These are phyloP conservation scores for Cruciata laevipes DNA, from an alignment of 257 asterid genomes.

Conservation along the genomic window DNA sequence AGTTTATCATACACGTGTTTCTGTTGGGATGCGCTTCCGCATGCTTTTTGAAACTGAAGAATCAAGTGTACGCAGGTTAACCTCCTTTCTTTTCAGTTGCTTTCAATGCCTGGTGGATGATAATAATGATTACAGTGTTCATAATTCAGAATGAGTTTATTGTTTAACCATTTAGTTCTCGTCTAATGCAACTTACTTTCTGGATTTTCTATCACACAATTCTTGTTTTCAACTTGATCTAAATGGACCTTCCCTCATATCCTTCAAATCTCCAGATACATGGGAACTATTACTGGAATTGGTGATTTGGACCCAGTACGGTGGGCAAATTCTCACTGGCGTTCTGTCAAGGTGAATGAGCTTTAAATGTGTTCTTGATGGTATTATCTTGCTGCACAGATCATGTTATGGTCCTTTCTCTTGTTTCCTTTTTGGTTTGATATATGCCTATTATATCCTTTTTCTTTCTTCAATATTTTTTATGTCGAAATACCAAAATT, in stretches of 20 bases:
- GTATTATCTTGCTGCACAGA: not conserved
- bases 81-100: slow-evolving; percentile 1
- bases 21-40: slow-evolving; percentile 96
- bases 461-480: not conserved
- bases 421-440: not conserved
- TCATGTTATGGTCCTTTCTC: not conserved
- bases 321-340: slow-evolving; percentile 97
- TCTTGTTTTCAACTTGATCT: slow-evolving; percentile 14
- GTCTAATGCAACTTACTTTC: not conserved
- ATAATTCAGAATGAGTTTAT: not conserved
- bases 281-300: slow-evolving; percentile 96
- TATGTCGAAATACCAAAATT: not conserved
- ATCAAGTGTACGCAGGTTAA: slow-evolving; percentile 95
- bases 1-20: slow-evolving; percentile 85
- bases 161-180: not conserved
- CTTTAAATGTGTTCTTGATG: not conserved
- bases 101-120: not conserved
- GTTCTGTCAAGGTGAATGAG: slow-evolving; percentile 75
- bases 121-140: not conserved
- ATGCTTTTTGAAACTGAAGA: slow-evolving; percentile 98
- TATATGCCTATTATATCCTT: not conserved
- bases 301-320: slow-evolving; percentile 93
- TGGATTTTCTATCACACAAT: not conserved
- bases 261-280: slow-evolving; percentile 45
- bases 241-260: slow-evolving; percentile 1